Percentiles rank a stretch among this genome's conserved stretches.
Evolutionary conservation across 306 rosid species (phyloP).

Genomic region (Casuarina equisetifolia): DNA sequence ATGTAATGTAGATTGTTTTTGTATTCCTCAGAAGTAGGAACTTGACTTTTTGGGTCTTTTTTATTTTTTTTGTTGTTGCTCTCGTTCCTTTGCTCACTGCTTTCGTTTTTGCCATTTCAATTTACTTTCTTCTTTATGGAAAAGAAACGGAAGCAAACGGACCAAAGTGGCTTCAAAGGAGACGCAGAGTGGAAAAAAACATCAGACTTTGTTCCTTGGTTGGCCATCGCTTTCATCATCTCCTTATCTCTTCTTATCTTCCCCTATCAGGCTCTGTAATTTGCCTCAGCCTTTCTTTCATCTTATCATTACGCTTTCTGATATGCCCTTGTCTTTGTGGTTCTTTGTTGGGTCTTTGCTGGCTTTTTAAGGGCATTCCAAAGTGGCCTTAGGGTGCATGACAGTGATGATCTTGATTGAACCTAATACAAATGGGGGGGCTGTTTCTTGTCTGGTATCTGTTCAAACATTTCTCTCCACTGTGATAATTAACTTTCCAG

Average conservation of each 20-base stretch:
- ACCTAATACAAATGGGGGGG: background rate
- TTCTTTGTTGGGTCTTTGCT: constrained; percentile 1
- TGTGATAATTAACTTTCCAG: background rate
- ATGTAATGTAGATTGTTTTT: constrained; percentile 31
- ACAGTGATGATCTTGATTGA: too few species aligned
- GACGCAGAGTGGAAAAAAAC: background rate
- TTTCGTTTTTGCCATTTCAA: background rate
- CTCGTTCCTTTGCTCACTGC: background rate
- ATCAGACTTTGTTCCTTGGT: background rate
- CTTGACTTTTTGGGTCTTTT: constrained; percentile 23
- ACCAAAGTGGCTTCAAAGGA: background rate
- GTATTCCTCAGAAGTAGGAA: constrained; percentile 21
- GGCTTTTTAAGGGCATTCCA: background rate
- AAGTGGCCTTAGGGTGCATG: too few species aligned
- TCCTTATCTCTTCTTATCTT: constrained; percentile 26
- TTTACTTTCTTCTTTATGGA: background rate
- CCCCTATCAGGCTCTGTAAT: background rate
- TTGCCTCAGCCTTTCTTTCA: background rate
- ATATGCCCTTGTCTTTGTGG: background rate
- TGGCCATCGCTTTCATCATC: constrained; percentile 11
- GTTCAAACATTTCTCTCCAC: background rate
- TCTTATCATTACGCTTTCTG: background rate
- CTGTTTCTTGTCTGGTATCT: too few species aligned
- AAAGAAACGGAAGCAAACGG: background rate
- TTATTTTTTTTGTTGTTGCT: constrained; percentile 10